Percentiles rank a stretch among this genome's conserved stretches.
Conservation (phyloP, 2,329 filamentous ascomycete species). For the Xylariaceae sp. region DNA sequence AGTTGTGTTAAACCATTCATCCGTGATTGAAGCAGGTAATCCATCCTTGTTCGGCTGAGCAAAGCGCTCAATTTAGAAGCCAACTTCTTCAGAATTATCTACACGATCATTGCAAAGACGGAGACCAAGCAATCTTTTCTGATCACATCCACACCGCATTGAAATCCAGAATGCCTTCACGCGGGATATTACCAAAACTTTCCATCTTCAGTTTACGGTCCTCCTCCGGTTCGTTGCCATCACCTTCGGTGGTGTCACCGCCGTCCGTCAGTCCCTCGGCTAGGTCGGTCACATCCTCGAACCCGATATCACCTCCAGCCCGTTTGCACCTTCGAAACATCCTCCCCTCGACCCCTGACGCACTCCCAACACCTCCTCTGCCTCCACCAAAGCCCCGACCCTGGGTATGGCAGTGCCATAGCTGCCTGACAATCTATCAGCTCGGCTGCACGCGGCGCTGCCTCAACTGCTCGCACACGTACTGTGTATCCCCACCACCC, state of each 20-base stretch:
- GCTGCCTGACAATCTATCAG: slow-evolving; percentile 25
- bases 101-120: too few species aligned
- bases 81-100: too few species aligned
- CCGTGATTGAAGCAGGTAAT: too few species aligned
- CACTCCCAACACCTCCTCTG: slow-evolving; percentile 19
- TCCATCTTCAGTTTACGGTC: slow-evolving; percentile 16
- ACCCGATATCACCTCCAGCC: slow-evolving; percentile 20
- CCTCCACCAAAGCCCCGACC: slow-evolving; percentile 19
- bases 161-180: slow-evolving; percentile 20
- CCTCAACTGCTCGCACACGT: slow-evolving; percentile 25
- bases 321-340: slow-evolving; percentile 25
- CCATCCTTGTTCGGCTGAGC: too few species aligned
- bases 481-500: too few species aligned
- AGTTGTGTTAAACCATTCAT: too few species aligned
- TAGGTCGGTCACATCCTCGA: slow-evolving; percentile 3
- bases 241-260: slow-evolving; percentile 6
- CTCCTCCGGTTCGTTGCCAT: slow-evolving; percentile 3
- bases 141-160: slow-evolving; percentile 5
- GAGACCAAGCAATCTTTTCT: slow-evolving; percentile 5
- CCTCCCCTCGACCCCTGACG: slow-evolving; percentile 20
- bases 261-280: slow-evolving; percentile 1
- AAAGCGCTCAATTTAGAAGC: too few species aligned
- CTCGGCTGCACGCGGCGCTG: slow-evolving; percentile 32
- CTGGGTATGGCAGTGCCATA: slow-evolving; percentile 34
- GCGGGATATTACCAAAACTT: slow-evolving; percentile 17